Base-by-base conservation (phyloP, 495 filamentous ascomycete species). In the Talaromyces liani region DNA sequence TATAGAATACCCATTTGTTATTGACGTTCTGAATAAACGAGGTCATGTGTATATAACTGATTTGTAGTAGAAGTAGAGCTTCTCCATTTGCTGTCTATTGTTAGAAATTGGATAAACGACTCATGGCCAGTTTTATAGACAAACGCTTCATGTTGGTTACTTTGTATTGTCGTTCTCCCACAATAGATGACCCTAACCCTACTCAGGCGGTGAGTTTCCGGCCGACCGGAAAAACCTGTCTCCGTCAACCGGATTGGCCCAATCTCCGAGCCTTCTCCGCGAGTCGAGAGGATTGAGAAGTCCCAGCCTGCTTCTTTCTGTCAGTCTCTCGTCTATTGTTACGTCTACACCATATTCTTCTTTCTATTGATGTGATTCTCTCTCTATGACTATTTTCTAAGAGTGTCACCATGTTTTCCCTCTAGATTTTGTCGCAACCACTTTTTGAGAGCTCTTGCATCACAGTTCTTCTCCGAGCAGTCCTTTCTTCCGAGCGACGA, bases 1-100 rank as follows among this genome's bases (percentile, higher is more conserved):
- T 58, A 58, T 58, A 58, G 56, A 58, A 58, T 58, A 58, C 56
- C 56, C 56, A 33, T 58, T 34, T 58, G 56, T 58, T 55, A 58
- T 58, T 58, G 29, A 18, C 16, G n/a, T 58, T 33, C 22, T 58
- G 6, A 33, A 36, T 22, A 27, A 22, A 58, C 18, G n/a, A 58
- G 27, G 22, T 56, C 22, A 18, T 56, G 25, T 55, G 29, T 56
- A 56, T 27, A 56, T 6, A 14, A 2, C 8, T 56, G 8, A 54
- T 24, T 54, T 25, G 24, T 54, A 22, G 24, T 54, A 22, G 49
- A 41, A 16, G 36, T 16, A 16, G 36, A 41, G 36, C 36, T 41
- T 41, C 36, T 16, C 9, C 9, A 9, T 36, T n/a, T 49, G 45
- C 18, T 18, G 45, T 49, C 45, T 49, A 49, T 49, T 47, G 45